Conservation (phyloP, 257 asterid species). For the Salvia miltiorrhiza region DNA sequence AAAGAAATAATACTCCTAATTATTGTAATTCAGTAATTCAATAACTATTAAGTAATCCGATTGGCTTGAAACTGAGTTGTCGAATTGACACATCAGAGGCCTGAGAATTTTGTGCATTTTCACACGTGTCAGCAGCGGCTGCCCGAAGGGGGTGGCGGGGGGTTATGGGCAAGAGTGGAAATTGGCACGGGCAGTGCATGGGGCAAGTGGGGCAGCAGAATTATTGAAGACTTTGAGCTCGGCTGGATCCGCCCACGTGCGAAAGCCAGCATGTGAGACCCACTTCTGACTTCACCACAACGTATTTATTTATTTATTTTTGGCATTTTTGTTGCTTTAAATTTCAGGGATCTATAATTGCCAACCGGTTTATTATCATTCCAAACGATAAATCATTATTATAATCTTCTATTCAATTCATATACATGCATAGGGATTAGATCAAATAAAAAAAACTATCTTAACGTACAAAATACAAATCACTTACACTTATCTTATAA, state of each 20-base stretch:
- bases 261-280: slow-evolving; percentile 19
- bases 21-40: no score
- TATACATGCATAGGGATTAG: no score
- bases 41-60: neutral
- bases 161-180: slow-evolving; percentile 21
- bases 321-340: no score
- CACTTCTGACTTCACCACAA: neutral
- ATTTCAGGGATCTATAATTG: neutral
- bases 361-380: neutral
- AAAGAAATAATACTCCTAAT: no score
- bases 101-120: neutral
- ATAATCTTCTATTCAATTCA: no score
- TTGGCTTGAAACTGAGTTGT: neutral
- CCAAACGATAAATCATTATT: neutral
- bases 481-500: no score
- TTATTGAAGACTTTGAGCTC: slow-evolving; percentile 20
- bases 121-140: slow-evolving; percentile 16
- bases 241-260: slow-evolving; percentile 33
- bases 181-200: slow-evolving; percentile 27
- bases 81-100: neutral
- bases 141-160: slow-evolving; percentile 7
- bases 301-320: neutral
- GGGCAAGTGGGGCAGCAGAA: slow-evolving; percentile 25
- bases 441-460: no score
- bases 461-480: no score